Evolutionary conservation across 2,329 filamentous ascomycete genomes (phyloP).

Genomic region (Sporothrix inflata): DNA sequence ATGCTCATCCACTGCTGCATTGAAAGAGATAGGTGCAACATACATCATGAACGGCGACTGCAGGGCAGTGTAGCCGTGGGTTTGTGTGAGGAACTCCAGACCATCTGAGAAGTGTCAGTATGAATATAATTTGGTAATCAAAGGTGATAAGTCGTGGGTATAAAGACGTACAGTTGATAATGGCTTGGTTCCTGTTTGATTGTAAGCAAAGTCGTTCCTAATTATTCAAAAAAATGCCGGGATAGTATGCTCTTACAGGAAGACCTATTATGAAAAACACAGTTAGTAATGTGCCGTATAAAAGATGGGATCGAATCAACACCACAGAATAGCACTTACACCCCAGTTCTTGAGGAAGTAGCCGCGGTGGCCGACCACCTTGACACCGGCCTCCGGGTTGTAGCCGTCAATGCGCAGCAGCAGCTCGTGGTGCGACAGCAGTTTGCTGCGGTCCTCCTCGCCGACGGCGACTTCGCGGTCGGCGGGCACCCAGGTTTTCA

Average conservation of each 20-base stretch:
- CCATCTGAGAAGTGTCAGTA: constrained; percentile 55
- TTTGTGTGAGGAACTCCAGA: constrained; percentile 80
- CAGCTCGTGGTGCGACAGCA: constrained; percentile 93
- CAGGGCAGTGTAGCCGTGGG: constrained; percentile 74
- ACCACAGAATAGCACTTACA: constrained; percentile 48
- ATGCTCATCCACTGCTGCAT: too few species aligned
- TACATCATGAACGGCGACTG: constrained; percentile 92
- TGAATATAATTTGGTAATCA: not conserved
- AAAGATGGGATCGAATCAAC: not conserved
- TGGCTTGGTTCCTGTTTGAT: constrained; percentile 68
- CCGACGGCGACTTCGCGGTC: constrained; percentile 59
- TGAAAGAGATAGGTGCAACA: not conserved
- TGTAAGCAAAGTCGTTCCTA: not conserved
- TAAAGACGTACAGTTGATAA: constrained; percentile 71
- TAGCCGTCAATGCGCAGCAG: constrained; percentile 86
- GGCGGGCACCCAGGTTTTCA: constrained; percentile 80
- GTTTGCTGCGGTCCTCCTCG: constrained; percentile 66
- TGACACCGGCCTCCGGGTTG: constrained; percentile 88
- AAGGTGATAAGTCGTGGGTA: not conserved
- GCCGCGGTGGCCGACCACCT: constrained; percentile 90
- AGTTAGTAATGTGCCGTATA: not conserved
- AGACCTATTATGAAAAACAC: not conserved
- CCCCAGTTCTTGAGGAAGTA: constrained; percentile 92
- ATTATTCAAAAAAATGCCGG: constrained; percentile 10
- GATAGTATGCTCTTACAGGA: constrained; percentile 19